Evolutionary conservation across 495 filamentous ascomycete genomes (phyloP), one percentile per base, ranked within the genome.

Genomic region (Xanthoparmelia taractica): DNA sequence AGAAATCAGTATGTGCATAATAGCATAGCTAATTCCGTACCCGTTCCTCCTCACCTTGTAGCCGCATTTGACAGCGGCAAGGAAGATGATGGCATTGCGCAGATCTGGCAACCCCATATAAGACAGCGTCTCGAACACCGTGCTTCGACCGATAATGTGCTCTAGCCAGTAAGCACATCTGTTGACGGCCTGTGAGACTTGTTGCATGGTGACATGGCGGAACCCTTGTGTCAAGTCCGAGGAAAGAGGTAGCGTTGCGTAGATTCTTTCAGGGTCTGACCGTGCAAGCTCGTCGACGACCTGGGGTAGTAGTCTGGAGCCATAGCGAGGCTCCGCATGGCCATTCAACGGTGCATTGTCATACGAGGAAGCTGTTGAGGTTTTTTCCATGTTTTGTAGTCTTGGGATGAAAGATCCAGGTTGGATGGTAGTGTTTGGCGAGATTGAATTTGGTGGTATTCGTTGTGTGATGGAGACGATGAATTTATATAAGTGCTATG

Each of bases 251-350:
- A 71, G 60, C 33, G 63, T 60, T 8, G 71, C 71, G 41, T 66
- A 73, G 8, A 73, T 47, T 43, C 69, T 70, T 40, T 63, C 34
- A 17, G 72, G 71, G 20, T 73, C 48, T 23, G 29, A 66, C 11
- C 61, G 47, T 20, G 81, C 81, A n/a, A 73, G 67, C 8, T 80
- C 75, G 60, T 87, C 84, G 43, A 86, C 70, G 13, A 73, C 62
- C 15, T 60, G 64, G 20, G 66, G 63, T 29, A 68, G 47, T 15
- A 68, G 45, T 33, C 66, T 60, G n/a, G 63, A 63, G 25, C 63
- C 63, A 41, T 66, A 68, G 17, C 7, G 33, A 4, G 63, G 63
- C 33, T 55, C 23, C 23, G 4, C 20, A 45, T 17, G 36, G 15
- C 31, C 57, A 59, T 59, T 20, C 27, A 43, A 25, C 13, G 40